Conservation (phyloP, 345 rosid species). For the Populus davidiana region DNA sequence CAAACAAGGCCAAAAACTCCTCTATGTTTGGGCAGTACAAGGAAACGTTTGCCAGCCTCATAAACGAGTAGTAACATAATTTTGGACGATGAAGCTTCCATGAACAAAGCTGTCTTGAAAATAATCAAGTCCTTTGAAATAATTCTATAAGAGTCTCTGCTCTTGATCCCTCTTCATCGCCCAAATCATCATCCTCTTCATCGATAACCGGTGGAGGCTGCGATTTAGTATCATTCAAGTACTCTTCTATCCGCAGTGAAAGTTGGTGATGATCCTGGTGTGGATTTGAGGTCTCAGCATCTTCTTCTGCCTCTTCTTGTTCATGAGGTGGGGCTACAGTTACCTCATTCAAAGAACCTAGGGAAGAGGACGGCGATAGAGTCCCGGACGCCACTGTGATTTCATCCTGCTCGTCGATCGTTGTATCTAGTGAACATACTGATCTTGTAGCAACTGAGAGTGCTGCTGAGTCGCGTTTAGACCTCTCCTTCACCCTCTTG, state of each 20-base stretch:
- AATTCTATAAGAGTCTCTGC: constrained; percentile 55
- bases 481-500: constrained; percentile 70
- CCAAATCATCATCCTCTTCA: constrained; percentile 40
- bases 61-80: no score
- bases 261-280: constrained; percentile 28
- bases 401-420: constrained; percentile 75
- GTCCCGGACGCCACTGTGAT: constrained; percentile 72
- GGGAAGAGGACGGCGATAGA: constrained; percentile 65
- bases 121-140: constrained; percentile 41
- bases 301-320: no score
- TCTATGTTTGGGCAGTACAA: no score
- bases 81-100: neutral
- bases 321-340: constrained; percentile 25
- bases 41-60: no score
- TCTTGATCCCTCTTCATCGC: constrained; percentile 29
- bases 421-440: constrained; percentile 70
- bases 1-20: no score
- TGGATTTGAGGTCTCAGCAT: constrained; percentile 32
- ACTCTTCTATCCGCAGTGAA: constrained; percentile 56
- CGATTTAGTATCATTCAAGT: constrained; percentile 35
- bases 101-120: neutral
- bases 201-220: constrained; percentile 30
- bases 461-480: constrained; percentile 45
- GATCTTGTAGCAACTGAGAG: constrained; percentile 60
- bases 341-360: constrained; percentile 59